Evolutionary conservation across 2,329 filamentous ascomycete genomes (phyloP), one percentile per base, ranked within the genome.

Genomic region (Lasiodiplodia hormozganensis): DNA sequence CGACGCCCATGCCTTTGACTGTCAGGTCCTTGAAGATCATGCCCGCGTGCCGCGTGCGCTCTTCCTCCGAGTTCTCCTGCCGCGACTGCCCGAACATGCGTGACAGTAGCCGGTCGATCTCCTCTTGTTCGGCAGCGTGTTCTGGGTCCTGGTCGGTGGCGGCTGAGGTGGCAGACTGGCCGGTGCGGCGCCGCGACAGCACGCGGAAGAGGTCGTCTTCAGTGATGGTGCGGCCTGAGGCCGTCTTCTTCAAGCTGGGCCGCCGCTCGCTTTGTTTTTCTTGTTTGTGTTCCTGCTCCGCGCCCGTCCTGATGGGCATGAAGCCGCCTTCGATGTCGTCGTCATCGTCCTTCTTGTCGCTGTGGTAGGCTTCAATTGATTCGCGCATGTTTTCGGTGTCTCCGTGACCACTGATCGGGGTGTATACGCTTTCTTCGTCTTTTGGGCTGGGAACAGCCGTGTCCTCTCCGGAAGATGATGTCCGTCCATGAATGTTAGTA

Each of bases 81-180:
- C 90, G 84, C 23, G 86, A 86, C 40, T 83, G 81, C 6, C 90
- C 90, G 73, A 92, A 93, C 85, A 93, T 91, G 3, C 87, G 87
- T 0, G 89, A 91, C 82, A 93, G 88, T 49, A 92, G 79, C 12
- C 83, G 81, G 62, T 89, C 83, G 38, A 90, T 86, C 73, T 89
- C 87, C n/a, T 82, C 82, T 57, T 81, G 80, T 56, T 84, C 84
- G 2, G 56, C 65, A 2, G 23, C 40, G 8, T 68, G 51, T 16
- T 49, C 70, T 73, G 2, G 11, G 18, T 54, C 40, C 4, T 31
- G 14, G 12, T 14, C 31, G 2, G 47, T 23, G n/a, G 47, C 12
- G 2, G 16, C 25, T 2, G 60, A 64, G 47, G 68, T 70, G 14
- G 68, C 73, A 12, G 76, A 78, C 10, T 76, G 74, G 7, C 74